These are phyloP conservation scores for Hypomyces rosellus DNA, from an alignment of 2,329 filamentous ascomycete genomes.

Conservation along the genomic window DNA sequence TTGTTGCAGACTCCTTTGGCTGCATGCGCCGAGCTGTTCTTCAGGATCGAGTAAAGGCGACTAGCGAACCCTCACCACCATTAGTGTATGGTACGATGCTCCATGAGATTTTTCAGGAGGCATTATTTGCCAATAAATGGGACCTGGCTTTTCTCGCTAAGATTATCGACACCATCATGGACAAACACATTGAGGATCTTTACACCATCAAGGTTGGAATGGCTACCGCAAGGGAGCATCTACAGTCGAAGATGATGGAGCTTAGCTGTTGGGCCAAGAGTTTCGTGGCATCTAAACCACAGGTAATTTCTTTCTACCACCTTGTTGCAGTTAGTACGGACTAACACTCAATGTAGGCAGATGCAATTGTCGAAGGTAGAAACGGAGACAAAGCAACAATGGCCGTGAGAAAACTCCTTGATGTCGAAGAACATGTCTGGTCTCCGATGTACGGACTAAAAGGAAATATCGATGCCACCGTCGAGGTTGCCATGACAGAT, in stretches of 20 bases:
- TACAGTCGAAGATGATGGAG: slow-evolving; percentile 76
- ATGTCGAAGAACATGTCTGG: slow-evolving; percentile 97
- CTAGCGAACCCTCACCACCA: slow-evolving; percentile 69
- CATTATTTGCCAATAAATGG: slow-evolving; percentile 78
- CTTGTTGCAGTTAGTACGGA: neutral
- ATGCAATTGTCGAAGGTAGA: slow-evolving; percentile 71
- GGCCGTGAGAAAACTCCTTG: slow-evolving; percentile 87
- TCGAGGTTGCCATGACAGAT: slow-evolving; percentile 78
- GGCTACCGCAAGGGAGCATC: slow-evolving; percentile 67
- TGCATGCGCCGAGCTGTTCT: slow-evolving; percentile 87
- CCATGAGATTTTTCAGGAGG: slow-evolving; percentile 92
- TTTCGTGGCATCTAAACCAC: slow-evolving; percentile 69
- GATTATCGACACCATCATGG: slow-evolving; percentile 62
- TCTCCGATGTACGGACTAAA: slow-evolving; percentile 96
- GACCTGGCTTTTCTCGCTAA: slow-evolving; percentile 58
- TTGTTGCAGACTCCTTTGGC: slow-evolving; percentile 91
- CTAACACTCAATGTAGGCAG: slow-evolving; percentile 40
- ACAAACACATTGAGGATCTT: slow-evolving; percentile 77
- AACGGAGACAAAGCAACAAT: slow-evolving; percentile 71
- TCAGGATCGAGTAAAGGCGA: slow-evolving; percentile 90
- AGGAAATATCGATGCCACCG: slow-evolving; percentile 94
- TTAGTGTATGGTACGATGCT: slow-evolving; percentile 90
- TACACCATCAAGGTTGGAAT: slow-evolving; percentile 78
- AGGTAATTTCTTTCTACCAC: slow-evolving; percentile 38
- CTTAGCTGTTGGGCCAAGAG: slow-evolving; percentile 75